A percentile compares a stretch with the other conserved stretches of the same genome.
Evolutionary conservation across 2,329 filamentous ascomycete species (phyloP).

Genomic region (Colletotrichum graminicola): DNA sequence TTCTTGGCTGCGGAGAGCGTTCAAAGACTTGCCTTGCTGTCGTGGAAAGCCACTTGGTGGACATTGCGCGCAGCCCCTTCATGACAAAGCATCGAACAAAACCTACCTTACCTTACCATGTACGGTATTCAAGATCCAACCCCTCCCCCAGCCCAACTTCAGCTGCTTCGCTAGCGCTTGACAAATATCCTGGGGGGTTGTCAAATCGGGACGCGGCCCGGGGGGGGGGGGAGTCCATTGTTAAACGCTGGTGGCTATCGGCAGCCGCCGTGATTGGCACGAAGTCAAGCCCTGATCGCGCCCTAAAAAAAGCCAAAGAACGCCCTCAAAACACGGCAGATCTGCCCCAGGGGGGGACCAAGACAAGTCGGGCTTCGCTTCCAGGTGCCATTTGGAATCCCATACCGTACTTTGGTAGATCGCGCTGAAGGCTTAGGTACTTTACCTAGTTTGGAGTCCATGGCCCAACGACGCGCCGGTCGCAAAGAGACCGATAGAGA

Average conservation of each 20-base stretch:
- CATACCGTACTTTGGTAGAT: no score
- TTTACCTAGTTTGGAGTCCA: background rate
- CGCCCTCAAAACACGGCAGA: background rate
- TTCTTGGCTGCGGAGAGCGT: background rate
- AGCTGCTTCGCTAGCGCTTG: constrained; percentile 1
- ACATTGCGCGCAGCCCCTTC: background rate
- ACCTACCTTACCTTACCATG: no score
- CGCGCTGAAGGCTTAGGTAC: no score
- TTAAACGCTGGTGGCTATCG: background rate
- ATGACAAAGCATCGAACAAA: background rate
- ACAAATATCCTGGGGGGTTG: background rate
- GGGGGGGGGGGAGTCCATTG: background rate
- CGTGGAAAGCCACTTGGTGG: background rate
- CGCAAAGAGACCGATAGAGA: background rate
- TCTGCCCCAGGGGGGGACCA: background rate
- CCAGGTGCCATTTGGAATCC: no score
- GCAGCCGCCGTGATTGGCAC: background rate
- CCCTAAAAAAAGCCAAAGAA: background rate
- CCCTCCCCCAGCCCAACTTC: background rate
- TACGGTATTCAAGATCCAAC: no score
- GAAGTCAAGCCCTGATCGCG: background rate
- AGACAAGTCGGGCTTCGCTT: background rate
- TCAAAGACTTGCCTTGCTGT: background rate
- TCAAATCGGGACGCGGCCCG: background rate
- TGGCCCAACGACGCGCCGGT: background rate